Evolutionary conservation across 1,284 basidiomycete genomes (phyloP), one percentile per base, ranked within the genome.

Genomic region (Hemileia vastatrix): DNA sequence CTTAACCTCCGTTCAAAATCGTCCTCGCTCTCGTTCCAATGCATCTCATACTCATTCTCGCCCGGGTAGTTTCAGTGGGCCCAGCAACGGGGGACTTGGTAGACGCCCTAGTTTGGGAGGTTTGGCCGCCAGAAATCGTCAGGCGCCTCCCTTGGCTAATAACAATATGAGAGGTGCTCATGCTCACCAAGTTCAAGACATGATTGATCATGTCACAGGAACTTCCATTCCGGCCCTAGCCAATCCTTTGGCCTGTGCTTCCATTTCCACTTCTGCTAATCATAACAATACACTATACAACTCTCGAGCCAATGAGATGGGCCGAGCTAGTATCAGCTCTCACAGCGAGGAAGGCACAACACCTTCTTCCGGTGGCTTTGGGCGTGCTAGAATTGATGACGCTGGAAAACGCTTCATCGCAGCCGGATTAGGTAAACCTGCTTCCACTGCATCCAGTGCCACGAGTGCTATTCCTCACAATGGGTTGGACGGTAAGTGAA

Each of bases 1-100:
- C 78, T 93, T 98, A 67, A 84, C 88, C 67, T 87, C 84, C 54
- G 89, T 97, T 65, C 88, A 90, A 40, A 79, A 79, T 24, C 77
- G 81, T 21, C 68, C 71, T 19, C 64, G 72, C 43, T 71, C 71
- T 2, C 68, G 72, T 11, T 72, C 71, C 36, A 74, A 69, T 53
- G 71, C 66, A 36, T 63, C 61, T 27, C 61, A 63, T 31, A 56
- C 61, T 11, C 61, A 63, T 24, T 63, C 61, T n/a, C 53, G 61
- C 21, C 54, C 61, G 11, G 49, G 48, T 15, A 56, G 54, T 18
- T 15, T 50, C 3, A 27, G 15, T 50, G 48, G 48, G 4, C 40
- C 6, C 48, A 5, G 21, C 4, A 50, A 50, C 24, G 53, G 47
- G 9, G 61, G 47, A 19, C 33, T 63, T 21, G 61, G 61, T 40